These are phyloP conservation scores for Teratosphaeria epicoccoides DNA, from an alignment of 2,329 filamentous ascomycete species.

Conservation along the genomic window DNA sequence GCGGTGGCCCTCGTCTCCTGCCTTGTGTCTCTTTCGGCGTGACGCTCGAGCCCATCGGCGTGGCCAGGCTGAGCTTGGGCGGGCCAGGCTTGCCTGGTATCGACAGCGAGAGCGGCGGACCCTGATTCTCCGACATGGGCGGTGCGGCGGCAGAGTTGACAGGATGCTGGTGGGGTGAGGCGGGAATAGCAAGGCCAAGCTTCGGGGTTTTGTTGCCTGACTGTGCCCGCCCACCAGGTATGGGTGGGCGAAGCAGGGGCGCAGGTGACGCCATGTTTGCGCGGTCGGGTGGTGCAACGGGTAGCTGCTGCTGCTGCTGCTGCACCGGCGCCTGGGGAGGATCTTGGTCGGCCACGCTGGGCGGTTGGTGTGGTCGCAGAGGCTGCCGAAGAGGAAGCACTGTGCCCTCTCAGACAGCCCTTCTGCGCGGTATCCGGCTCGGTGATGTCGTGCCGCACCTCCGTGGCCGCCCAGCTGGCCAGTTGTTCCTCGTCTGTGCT, in stretches of 20 bases:
- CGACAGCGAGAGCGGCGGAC: constrained; percentile 25
- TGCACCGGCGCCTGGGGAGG: background rate
- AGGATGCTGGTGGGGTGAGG: constrained; percentile 71
- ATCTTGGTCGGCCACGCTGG: background rate
- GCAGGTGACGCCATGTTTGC: constrained; percentile 62
- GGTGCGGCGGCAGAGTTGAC: constrained; percentile 38
- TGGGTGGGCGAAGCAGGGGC: constrained; percentile 71
- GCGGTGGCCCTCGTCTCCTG: constrained; percentile 42
- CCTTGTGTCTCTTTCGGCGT: constrained; percentile 50
- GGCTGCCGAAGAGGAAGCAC: constrained; percentile 1
- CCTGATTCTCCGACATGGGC: constrained; percentile 25
- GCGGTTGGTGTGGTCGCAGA: background rate
- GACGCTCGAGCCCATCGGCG: constrained; percentile 71
- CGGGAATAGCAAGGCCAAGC: constrained; percentile 80
- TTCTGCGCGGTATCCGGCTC: background rate
- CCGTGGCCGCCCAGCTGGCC: background rate
- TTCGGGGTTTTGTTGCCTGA: constrained; percentile 45
- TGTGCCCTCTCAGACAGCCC: background rate
- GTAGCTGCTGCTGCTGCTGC: background rate
- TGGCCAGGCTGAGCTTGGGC: constrained; percentile 74
- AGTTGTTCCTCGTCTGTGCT: background rate
- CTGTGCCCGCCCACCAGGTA: constrained; percentile 48
- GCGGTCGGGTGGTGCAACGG: constrained; percentile 12
- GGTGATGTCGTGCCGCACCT: background rate
- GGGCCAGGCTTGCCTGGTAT: constrained; percentile 48